A percentile compares a stretch with the other conserved stretches of the same genome.
Conservation (phyloP, 1,284 basidiomycete genomes). For the Ganoderma boninense region DNA sequence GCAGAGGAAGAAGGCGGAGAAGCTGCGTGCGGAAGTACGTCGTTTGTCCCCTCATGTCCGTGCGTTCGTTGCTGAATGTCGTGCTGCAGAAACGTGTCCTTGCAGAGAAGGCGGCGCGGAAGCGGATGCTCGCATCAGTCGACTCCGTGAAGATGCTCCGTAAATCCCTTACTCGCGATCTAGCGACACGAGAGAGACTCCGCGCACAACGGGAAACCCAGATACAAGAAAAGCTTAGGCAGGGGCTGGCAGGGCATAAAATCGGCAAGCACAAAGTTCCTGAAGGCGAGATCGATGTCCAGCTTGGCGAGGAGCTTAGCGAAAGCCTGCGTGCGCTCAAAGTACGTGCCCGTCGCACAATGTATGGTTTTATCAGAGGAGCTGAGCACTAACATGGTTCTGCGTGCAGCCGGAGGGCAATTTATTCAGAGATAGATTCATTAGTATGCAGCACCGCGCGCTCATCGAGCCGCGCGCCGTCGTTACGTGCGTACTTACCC, state of each 20-base stretch:
- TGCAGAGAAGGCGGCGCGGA: constrained; percentile 63
- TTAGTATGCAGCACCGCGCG: constrained; percentile 82
- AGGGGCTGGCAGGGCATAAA: constrained; percentile 71
- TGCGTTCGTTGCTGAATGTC: not conserved
- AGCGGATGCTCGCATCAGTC: constrained; percentile 66
- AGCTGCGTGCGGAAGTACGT: constrained; percentile 67
- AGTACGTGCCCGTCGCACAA: constrained; percentile 53
- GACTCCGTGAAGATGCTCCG: constrained; percentile 62
- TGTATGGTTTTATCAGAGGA: not conserved
- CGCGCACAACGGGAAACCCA: constrained; percentile 48
- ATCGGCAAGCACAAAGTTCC: constrained; percentile 83
- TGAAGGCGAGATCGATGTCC: constrained; percentile 79
- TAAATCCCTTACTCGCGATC: constrained; percentile 50
- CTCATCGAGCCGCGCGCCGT: constrained; percentile 79
- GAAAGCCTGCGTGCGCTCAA: constrained; percentile 89
- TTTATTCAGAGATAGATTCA: constrained; percentile 89
- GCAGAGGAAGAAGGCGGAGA: constrained; percentile 71
- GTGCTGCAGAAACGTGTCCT: constrained; percentile 66
- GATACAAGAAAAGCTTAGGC: constrained; percentile 54
- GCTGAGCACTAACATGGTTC: not conserved
- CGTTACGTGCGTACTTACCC: constrained; percentile 65
- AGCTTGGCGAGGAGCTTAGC: constrained; percentile 90
- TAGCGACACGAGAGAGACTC: constrained; percentile 53
- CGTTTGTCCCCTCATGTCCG: not conserved
- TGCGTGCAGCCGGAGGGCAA: constrained; percentile 86